Conservation (phyloP, 805 yeast species). For the Sugiyamaella smithiae region DNA sequence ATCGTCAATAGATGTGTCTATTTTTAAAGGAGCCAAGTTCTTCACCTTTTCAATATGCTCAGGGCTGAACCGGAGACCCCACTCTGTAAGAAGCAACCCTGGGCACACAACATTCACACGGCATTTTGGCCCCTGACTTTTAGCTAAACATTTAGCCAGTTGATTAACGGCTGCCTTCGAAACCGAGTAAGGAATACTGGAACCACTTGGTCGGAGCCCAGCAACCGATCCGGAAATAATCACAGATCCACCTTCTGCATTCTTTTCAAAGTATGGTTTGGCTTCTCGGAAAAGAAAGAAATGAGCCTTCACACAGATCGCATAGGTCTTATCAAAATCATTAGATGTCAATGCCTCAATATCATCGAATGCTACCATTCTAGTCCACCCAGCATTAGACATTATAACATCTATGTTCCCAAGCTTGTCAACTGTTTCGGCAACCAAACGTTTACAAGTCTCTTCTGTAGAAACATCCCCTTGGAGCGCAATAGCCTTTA, state of each 20-base stretch:
- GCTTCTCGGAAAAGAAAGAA: conserved; percentile 35
- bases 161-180: conserved; percentile 35
- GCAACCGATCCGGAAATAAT: conserved; percentile 40
- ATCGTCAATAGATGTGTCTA: conserved; percentile 23
- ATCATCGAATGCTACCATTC: conserved; percentile 30
- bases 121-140: conserved; percentile 23
- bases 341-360: conserved; percentile 32
- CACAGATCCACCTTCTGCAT: conserved; percentile 37
- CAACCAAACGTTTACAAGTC: conserved; percentile 28
- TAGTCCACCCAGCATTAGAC: conserved; percentile 38
- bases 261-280: conserved; percentile 31
- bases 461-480: conserved; percentile 27
- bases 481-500: conserved; percentile 19
- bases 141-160: conserved; percentile 30
- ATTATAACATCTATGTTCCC: conserved; percentile 39
- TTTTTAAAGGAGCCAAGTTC: conserved; percentile 18
- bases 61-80: conserved; percentile 30
- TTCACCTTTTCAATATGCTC: conserved; percentile 22
- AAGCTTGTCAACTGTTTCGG: conserved; percentile 29
- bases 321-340: conserved; percentile 27
- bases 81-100: conserved; percentile 28
- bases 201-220: conserved; percentile 33
- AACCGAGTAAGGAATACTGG: conserved; percentile 39
- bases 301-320: conserved; percentile 34
- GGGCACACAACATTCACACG: conserved; percentile 27